A percentile compares a stretch with the other conserved stretches of the same genome.
These are phyloP conservation scores for Pleurostoma richardsiae DNA, from an alignment of 2,329 filamentous ascomycete genomes.

Conservation along the genomic window DNA sequence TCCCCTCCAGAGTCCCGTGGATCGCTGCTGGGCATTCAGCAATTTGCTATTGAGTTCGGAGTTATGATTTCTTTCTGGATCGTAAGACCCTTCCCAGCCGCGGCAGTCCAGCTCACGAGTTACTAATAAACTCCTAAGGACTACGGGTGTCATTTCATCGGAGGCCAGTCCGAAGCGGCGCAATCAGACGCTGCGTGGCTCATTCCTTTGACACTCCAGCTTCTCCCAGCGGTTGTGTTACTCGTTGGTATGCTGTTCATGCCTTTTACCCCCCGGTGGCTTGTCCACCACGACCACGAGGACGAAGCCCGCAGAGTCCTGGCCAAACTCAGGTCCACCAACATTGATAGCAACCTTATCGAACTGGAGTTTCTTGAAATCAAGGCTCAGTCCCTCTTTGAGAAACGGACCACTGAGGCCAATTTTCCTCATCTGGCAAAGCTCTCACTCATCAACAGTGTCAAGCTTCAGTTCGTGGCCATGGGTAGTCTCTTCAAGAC, in stretches of 20 bases:
- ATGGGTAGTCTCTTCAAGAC: slow-evolving; percentile 60
- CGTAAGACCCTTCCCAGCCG: slow-evolving; percentile 30
- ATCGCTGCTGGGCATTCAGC: slow-evolving; percentile 40
- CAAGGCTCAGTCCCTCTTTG: slow-evolving; percentile 72
- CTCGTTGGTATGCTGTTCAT: slow-evolving; percentile 71
- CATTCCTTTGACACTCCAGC: slow-evolving; percentile 65
- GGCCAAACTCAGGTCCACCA: slow-evolving; percentile 57
- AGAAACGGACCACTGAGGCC: slow-evolving; percentile 64
- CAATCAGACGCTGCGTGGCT: slow-evolving; percentile 71
- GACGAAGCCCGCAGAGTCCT: slow-evolving; percentile 61
- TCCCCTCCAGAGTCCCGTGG: slow-evolving; percentile 43
- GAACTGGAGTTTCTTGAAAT: slow-evolving; percentile 79
- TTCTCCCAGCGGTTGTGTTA: slow-evolving; percentile 61
- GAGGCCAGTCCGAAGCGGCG: slow-evolving; percentile 36
- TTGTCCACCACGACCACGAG: slow-evolving; percentile 65
- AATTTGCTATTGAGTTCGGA: slow-evolving; percentile 54
- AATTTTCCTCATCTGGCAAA: slow-evolving; percentile 62
- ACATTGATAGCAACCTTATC: slow-evolving; percentile 61
- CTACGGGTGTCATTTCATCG: slow-evolving; percentile 59
- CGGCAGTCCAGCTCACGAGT: slow-evolving; percentile 16
- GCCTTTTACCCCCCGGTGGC: slow-evolving; percentile 74
- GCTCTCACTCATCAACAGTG: slow-evolving; percentile 55
- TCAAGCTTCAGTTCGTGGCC: slow-evolving; percentile 65
- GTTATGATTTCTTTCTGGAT: slow-evolving; percentile 64
- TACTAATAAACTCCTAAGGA: neutral